phyloP scores from a whole-genome alignment of 129 eudicot species.

The Rutidosis leptorrhynchoides region DNA sequence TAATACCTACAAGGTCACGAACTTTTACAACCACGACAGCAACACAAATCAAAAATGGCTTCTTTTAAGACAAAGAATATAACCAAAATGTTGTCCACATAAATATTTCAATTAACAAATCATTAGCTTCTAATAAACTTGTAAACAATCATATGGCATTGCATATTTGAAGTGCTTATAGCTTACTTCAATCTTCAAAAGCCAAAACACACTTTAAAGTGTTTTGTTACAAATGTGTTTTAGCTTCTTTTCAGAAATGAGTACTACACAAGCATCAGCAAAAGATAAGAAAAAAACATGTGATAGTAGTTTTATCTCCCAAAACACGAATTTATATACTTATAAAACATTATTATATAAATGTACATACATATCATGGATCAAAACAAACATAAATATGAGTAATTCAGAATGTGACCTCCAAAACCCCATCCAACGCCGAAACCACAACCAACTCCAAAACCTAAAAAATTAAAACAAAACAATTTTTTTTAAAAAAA shows the following conservation, averaged over 20 bases:
- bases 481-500: neutral
- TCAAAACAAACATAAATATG: neutral
- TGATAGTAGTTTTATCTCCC: too few relatives aligned
- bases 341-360: neutral
- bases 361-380: neutral
- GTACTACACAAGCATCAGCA: too few relatives aligned
- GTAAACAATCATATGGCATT: neutral
- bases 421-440: conserved; percentile 92
- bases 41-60: too few relatives aligned
- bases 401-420: conserved; percentile 38
- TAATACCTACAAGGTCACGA: too few relatives aligned
- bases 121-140: neutral
- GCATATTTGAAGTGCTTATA: neutral
- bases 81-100: neutral
- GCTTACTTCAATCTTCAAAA: neutral
- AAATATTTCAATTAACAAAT: neutral
- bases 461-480: conserved; percentile 38
- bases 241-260: too few relatives aligned
- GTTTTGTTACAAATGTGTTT: neutral
- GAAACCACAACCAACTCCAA: conserved; percentile 79
- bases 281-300: too few relatives aligned
- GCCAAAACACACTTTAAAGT: neutral
- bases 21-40: too few relatives aligned
- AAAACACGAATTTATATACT: neutral
- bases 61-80: neutral